Conservation (phyloP, 805 yeast genomes). For the Hanseniaspora nectarophila region DNA sequence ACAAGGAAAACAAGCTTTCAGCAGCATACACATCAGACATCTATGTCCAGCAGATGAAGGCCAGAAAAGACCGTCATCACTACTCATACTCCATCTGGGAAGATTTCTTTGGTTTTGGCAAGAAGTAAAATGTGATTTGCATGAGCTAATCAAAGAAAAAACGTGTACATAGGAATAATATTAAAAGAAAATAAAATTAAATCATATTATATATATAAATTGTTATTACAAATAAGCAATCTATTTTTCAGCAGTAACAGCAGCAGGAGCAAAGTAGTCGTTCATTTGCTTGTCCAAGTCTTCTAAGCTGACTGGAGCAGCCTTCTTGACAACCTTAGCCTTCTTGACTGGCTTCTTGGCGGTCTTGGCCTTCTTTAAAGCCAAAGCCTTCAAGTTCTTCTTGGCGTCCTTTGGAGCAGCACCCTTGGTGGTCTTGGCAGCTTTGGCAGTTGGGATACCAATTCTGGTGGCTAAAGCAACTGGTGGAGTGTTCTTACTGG, state of each 20-base stretch:
- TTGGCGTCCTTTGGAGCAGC: slow-evolving; percentile 17
- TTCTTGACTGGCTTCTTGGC: slow-evolving; percentile 17
- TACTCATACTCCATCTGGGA: slow-evolving; percentile 10
- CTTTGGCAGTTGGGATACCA: slow-evolving; percentile 17
- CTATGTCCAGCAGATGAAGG: background rate
- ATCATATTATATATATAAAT: too few relatives aligned
- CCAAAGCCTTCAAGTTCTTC: slow-evolving; percentile 10
- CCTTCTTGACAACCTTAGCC: slow-evolving; percentile 17
- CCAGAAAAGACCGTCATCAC: slow-evolving; percentile 3
- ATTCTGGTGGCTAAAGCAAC: slow-evolving; percentile 21
- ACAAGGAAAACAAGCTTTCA: background rate
- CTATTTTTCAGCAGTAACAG: slow-evolving; percentile 23
- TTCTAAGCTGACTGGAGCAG: slow-evolving; percentile 42
- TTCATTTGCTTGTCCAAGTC: slow-evolving; percentile 97
- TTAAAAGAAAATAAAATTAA: background rate
- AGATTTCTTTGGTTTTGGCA: slow-evolving; percentile 5
- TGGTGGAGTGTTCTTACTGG: slow-evolving; percentile 47
- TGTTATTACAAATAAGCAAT: too few relatives aligned
- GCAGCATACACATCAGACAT: background rate
- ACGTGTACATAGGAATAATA: background rate
- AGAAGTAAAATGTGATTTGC: background rate
- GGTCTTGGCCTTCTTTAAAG: slow-evolving; percentile 18
- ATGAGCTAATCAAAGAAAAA: too few relatives aligned
- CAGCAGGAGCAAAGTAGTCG: slow-evolving; percentile 63
- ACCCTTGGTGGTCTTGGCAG: slow-evolving; percentile 10